Evolutionary conservation across 208 protist genomes (phyloP).

Genomic region (Willaertia magna): DNA sequence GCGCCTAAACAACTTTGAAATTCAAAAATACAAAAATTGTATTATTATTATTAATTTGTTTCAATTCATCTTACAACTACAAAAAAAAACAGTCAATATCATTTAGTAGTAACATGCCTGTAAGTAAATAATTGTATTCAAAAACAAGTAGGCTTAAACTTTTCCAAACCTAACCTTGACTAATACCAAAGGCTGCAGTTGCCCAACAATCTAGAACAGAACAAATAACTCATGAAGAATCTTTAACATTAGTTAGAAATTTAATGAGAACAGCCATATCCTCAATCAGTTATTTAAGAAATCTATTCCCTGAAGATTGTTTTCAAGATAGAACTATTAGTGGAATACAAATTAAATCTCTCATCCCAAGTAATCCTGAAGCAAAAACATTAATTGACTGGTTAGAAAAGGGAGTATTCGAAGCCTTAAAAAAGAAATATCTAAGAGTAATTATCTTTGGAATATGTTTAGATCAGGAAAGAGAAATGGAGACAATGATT

Average conservation of each 20-base stretch:
- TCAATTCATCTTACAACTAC: too few relatives aligned
- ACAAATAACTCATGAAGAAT: not conserved
- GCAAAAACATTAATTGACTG: slow-evolving; percentile 20
- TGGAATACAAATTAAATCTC: slow-evolving; percentile 20
- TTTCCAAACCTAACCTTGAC: too few relatives aligned
- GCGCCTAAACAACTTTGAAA: too few relatives aligned
- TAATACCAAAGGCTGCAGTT: too few relatives aligned
- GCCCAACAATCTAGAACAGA: slow-evolving; percentile 8
- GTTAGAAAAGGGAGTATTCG: slow-evolving; percentile 28
- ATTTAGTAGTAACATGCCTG: too few relatives aligned
- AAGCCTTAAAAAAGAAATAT: slow-evolving; percentile 28
- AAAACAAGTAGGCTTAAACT: too few relatives aligned
- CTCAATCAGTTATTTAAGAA: not conserved
- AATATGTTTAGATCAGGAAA: not conserved
- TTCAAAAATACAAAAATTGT: too few relatives aligned
- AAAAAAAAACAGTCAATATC: too few relatives aligned
- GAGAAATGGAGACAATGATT: slow-evolving; percentile 1
- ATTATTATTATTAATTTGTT: too few relatives aligned
- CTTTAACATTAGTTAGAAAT: slow-evolving; percentile 23
- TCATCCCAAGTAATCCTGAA: slow-evolving; percentile 1
- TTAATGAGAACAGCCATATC: slow-evolving; percentile 13
- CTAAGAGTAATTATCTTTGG: slow-evolving; percentile 4
- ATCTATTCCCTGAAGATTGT: slow-evolving; percentile 4
- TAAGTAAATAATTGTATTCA: too few relatives aligned
- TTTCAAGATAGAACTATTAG: slow-evolving; percentile 17